These are phyloP conservation scores for Paspalum vaginatum DNA, from an alignment of 176 grass and related monocot species.

Conservation along the genomic window DNA sequence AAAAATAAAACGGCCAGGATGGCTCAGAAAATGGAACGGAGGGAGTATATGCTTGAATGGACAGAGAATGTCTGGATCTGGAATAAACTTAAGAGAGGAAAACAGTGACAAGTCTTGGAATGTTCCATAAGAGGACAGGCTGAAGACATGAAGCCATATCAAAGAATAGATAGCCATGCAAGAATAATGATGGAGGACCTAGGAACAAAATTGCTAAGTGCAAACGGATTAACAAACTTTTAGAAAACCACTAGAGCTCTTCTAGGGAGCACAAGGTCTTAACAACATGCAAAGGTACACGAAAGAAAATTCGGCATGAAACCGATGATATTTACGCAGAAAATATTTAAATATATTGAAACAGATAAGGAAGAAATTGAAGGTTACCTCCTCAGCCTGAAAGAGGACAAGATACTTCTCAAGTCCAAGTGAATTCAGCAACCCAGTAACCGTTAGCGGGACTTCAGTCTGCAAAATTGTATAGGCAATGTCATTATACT, in stretches of 20 bases:
- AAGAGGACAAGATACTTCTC: conserved; percentile 83
- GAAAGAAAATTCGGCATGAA: not conserved
- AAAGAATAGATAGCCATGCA: conserved; percentile 8
- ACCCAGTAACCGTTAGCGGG: conserved; percentile 58
- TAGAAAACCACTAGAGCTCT: not conserved
- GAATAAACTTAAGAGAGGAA: not conserved
- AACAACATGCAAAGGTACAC: not conserved
- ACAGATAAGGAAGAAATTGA: conserved; percentile 6
- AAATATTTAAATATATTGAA: conserved; percentile 27
- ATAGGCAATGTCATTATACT: conserved; percentile 29
- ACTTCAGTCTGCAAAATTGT: conserved; percentile 62
- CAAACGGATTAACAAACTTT: conserved; percentile 12
- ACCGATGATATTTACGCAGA: not conserved
- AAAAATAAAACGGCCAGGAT: too few species aligned
- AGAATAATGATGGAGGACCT: not conserved
- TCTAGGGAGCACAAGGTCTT: conserved; percentile 14
- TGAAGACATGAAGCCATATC: not conserved
- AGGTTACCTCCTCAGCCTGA: conserved; percentile 90
- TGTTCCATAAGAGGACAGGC: not conserved
- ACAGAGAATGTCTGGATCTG: not conserved
- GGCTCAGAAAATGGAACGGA: too few species aligned
- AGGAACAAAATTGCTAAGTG: not conserved
- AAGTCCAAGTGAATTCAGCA: conserved; percentile 75
- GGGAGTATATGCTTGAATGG: conserved; percentile 5
- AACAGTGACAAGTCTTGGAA: not conserved